Conservation (phyloP, 1,139 yeast genomes). For the Hyphopichia pseudoburtonii region DNA sequence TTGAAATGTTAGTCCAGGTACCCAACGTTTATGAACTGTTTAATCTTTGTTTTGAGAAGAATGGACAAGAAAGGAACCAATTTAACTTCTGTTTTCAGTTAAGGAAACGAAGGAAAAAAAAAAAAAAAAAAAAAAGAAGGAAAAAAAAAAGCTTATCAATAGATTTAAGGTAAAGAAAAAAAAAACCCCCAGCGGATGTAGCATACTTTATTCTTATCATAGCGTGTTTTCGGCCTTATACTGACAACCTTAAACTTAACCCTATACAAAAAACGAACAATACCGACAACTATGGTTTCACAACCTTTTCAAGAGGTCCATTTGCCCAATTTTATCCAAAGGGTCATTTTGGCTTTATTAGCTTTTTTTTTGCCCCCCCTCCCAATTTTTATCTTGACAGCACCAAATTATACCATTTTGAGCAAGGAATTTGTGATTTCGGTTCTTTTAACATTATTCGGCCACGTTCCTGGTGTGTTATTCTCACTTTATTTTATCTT, state of each 20-base stretch:
- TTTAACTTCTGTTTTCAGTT: neutral
- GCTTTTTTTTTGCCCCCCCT: conserved; percentile 42
- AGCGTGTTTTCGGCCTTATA: no score
- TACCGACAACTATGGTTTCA: no score
- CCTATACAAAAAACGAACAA: no score
- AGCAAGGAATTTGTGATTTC: conserved; percentile 38
- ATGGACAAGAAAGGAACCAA: no score
- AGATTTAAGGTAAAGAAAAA: no score
- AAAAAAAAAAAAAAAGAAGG: neutral
- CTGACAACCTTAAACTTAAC: no score
- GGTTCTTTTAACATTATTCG: conserved; percentile 35
- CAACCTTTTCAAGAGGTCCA: neutral
- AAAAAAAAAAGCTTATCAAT: neutral
- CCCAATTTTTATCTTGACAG: conserved; percentile 32
- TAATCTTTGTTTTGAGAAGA: no score
- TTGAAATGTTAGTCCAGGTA: no score
- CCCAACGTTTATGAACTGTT: no score
- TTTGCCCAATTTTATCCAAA: conserved; percentile 10
- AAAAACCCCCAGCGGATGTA: neutral
- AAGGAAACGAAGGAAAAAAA: neutral
- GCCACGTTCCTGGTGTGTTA: conserved; percentile 39
- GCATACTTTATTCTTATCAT: no score
- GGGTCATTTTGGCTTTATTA: conserved; percentile 28
- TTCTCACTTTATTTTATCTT: conserved; percentile 36
- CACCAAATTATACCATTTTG: conserved; percentile 23